Evolutionary conservation across 441 rosid genomes (phyloP).

Genomic region (Erodium moschatum): DNA sequence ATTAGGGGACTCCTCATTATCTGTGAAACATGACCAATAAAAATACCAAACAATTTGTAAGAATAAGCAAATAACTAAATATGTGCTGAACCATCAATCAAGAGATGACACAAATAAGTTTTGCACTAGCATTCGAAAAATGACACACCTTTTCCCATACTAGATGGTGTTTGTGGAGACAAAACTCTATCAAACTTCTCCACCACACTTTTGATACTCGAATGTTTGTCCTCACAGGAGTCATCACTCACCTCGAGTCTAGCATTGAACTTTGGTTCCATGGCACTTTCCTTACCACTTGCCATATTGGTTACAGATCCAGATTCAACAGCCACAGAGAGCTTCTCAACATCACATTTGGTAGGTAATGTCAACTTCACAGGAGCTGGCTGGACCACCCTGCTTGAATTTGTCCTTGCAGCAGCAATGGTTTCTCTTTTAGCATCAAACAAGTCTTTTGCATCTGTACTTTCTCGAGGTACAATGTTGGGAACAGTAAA

Average conservation of each 20-base stretch:
- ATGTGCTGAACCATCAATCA: neutral
- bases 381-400: constrained; percentile 84
- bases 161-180: constrained; percentile 33
- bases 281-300: constrained; percentile 28
- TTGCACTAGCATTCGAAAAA: constrained; percentile 9
- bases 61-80: neutral
- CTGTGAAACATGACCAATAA: constrained; percentile 28
- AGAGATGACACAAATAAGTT: constrained; percentile 7
- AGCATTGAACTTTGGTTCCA: constrained; percentile 27
- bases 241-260: constrained; percentile 30
- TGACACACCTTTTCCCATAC: constrained; percentile 46
- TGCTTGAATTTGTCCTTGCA: constrained; percentile 75
- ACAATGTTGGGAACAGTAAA: constrained; percentile 30
- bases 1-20: constrained; percentile 27
- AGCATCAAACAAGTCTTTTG: constrained; percentile 41
- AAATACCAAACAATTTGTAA: constrained; percentile 1
- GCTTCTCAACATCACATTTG: constrained; percentile 48
- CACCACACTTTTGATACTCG: constrained; percentile 30
- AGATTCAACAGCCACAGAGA: constrained; percentile 34
- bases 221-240: constrained; percentile 33
- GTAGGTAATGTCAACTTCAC: constrained; percentile 44
- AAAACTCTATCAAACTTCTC: constrained; percentile 38
- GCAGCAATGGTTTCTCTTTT: constrained; percentile 48
- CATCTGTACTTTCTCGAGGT: constrained; percentile 36
- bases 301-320: constrained; percentile 24